Evolutionary conservation across 345 rosid species (phyloP), one percentile per base, ranked within the genome.

Genomic region (Gossypioides kirkii): DNA sequence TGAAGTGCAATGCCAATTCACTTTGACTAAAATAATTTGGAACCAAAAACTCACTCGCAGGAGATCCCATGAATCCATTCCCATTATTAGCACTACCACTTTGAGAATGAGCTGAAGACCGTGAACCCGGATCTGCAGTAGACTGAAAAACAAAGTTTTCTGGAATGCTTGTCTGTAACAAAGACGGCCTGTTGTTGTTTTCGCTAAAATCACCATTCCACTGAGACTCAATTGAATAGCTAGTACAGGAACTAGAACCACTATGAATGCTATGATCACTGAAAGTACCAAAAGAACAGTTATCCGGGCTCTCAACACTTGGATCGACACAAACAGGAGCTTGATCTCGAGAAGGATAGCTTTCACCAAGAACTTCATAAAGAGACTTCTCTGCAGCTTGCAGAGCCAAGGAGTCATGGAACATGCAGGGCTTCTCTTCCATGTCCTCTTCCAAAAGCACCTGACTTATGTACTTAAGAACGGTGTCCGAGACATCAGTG

Each of bases 381-480:
- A 91, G 79, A 64, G 88, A 88, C 68, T 79, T 85, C 85, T 91
- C 97, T 0, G 93, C 87, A 70, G 86, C 83, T 76, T 76, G 84
- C 63, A 91, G 78, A 64, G 90, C 93, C 66, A 86, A 77, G 0
- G 92, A 80, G 43, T 86, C 90, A 43, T 84, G 82, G 13, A 77
- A 78, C 82, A 82, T 77, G 69, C 83, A 76, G 6, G 87, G 87
- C 52, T 83, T 81, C 68, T 81, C 86, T 26, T 81, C 88, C 80
- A 86, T 65, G 74, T 83, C 84, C 84, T 89, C 97, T 74, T 89
- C 95, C 97, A 91, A 80, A 20, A 89, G 95, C 66, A 89, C 73
- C 84, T 87, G 86, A 62, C 70, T 86, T 17, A 91, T 83, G 78
- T 87, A 89, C 77, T 74, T 86, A 75, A 88, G 87, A 36, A 87